phyloP scores from a whole-genome alignment of 805 yeast genomes.

The Cyberlindnera maritima region DNA sequence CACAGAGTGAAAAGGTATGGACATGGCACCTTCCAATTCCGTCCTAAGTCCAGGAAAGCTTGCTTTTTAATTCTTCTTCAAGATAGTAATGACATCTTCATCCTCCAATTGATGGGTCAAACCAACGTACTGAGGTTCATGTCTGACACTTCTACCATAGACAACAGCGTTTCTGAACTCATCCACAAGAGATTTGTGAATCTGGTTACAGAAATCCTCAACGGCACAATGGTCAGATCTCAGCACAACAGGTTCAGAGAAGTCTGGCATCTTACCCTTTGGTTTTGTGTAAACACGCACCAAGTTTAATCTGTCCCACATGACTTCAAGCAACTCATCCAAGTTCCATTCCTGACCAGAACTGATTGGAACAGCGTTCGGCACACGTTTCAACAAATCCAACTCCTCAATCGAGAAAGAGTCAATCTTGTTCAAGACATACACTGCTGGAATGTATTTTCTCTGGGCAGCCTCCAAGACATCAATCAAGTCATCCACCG shows the following conservation, averaged over 20 bases:
- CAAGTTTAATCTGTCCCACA: slow-evolving; percentile 91
- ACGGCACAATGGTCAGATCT: slow-evolving; percentile 80
- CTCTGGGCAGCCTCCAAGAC: slow-evolving; percentile 87
- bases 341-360: slow-evolving; percentile 96
- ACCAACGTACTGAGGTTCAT: slow-evolving; percentile 96
- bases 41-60: not conserved
- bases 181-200: slow-evolving; percentile 90
- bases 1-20: slow-evolving; percentile 1
- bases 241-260: slow-evolving; percentile 90
- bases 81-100: slow-evolving; percentile 95
- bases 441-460: slow-evolving; percentile 92
- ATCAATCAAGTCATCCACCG: slow-evolving; percentile 95
- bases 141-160: slow-evolving; percentile 92
- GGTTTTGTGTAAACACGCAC: slow-evolving; percentile 98
- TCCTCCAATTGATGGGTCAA: slow-evolving; percentile 79
- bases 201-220: slow-evolving; percentile 94
- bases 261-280: slow-evolving; percentile 91
- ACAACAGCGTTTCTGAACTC: slow-evolving; percentile 93
- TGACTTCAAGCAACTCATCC: slow-evolving; percentile 87
- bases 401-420: slow-evolving; percentile 92
- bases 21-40: slow-evolving; percentile 4
- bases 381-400: slow-evolving; percentile 85
- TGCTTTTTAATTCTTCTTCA: slow-evolving; percentile 52
- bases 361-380: slow-evolving; percentile 95
- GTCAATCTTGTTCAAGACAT: slow-evolving; percentile 94